A percentile compares a stretch with the other conserved stretches of the same genome.
Conservation (phyloP, 1,284 basidiomycete species). For the Fereydounia khargensis region DNA sequence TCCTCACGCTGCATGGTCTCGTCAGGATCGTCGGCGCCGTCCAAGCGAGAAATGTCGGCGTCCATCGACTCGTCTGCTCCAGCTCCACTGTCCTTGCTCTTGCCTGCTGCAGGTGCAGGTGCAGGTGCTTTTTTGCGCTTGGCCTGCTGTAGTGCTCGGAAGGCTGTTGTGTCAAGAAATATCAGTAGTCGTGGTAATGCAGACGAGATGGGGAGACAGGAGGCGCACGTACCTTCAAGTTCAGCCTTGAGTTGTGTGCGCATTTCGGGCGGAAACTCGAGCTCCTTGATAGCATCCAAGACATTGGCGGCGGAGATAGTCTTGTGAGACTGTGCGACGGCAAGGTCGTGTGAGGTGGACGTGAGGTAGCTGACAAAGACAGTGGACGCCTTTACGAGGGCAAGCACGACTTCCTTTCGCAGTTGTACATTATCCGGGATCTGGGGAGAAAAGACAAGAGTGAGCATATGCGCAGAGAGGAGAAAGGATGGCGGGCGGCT, state of each 20-base stretch:
- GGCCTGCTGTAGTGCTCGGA: too few species aligned
- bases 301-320: constrained; percentile 84
- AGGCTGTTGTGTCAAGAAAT: too few species aligned
- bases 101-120: neutral
- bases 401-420: constrained; percentile 78
- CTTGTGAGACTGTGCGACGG: constrained; percentile 77
- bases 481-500: too few species aligned
- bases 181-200: too few species aligned
- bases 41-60: neutral
- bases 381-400: constrained; percentile 78
- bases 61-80: constrained; percentile 5
- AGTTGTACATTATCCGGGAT: constrained; percentile 79
- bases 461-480: neutral
- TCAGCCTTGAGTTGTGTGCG: constrained; percentile 70
- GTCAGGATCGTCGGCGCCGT: neutral
- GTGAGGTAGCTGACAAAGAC: constrained; percentile 83
- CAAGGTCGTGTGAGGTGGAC: constrained; percentile 79
- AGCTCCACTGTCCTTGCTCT: too few species aligned
- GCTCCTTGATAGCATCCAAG: constrained; percentile 74
- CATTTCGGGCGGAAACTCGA: constrained; percentile 73
- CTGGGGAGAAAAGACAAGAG: constrained; percentile 58
- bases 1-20: neutral
- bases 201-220: neutral
- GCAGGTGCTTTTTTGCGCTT: neutral
- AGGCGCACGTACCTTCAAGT: constrained; percentile 65